A percentile compares a stretch with the other conserved stretches of the same genome.
These are phyloP conservation scores for Lachnellula willkommii DNA, from an alignment of 2,329 filamentous ascomycete species.

Conservation along the genomic window DNA sequence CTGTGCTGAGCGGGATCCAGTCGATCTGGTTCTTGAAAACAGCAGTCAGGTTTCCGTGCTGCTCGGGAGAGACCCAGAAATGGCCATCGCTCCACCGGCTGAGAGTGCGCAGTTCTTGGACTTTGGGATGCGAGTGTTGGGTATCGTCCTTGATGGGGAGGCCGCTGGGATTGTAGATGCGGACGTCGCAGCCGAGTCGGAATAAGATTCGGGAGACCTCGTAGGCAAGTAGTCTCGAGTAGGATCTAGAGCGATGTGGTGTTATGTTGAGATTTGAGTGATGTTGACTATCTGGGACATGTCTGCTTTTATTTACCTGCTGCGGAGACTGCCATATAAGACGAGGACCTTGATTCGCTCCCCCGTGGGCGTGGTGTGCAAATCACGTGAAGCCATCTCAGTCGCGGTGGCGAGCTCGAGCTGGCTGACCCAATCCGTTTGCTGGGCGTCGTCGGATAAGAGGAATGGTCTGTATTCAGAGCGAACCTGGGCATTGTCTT, in stretches of 20 bases:
- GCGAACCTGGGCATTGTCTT: too few species aligned
- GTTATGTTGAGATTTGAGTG: too few species aligned
- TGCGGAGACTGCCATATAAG: too few species aligned
- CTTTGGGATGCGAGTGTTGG: slow-evolving; percentile 45
- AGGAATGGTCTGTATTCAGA: too few species aligned
- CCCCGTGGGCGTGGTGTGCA: too few species aligned
- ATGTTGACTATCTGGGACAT: too few species aligned
- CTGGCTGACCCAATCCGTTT: too few species aligned
- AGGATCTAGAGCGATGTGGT: slow-evolving; percentile 26
- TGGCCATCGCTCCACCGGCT: slow-evolving; percentile 59
- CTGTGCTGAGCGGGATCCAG: slow-evolving; percentile 60
- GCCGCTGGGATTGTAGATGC: slow-evolving; percentile 53
- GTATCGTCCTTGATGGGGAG: slow-evolving; percentile 61
- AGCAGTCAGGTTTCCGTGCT: slow-evolving; percentile 61
- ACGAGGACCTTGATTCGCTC: too few species aligned
- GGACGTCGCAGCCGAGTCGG: slow-evolving; percentile 61
- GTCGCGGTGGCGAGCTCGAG: too few species aligned
- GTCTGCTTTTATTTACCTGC: too few species aligned
- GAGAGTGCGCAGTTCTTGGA: slow-evolving; percentile 57
- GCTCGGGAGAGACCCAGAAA: slow-evolving; percentile 60
- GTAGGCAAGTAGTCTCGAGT: slow-evolving; percentile 53
- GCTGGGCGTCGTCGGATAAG: too few species aligned
- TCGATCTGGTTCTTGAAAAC: slow-evolving; percentile 68
- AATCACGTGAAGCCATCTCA: too few species aligned
- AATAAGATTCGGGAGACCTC: slow-evolving; percentile 57